Base-by-base conservation (phyloP, 495 filamentous ascomycete genomes). In the Penicillium roqueforti region DNA sequence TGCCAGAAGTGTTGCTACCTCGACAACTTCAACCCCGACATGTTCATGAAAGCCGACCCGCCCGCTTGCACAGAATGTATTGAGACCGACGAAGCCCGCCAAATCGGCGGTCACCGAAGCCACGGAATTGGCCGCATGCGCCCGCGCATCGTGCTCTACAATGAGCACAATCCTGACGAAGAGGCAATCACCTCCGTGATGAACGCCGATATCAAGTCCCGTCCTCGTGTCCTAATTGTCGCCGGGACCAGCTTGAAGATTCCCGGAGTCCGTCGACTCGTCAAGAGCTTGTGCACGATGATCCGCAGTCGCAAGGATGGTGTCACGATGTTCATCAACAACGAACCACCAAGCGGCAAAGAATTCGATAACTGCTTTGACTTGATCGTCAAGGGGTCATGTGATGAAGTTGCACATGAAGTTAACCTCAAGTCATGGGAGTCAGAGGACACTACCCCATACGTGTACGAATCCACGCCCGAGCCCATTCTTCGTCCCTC, bases 181-280 rank as follows among this genome's bases (percentile, higher is more conserved):
- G 92, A 96, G 55, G 92, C 93, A 18, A 98, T 98, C 65, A 92
- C 93, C 13, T 85, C 89, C 7, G 89, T 95, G 11, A 87, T 92
- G 55, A 83, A 80, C 42, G 83, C 89, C 3, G 93, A 98, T 67
- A 72, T 97, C 20, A 85, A 88, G 47, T 83, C 84, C 28, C 80
- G 91, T 32, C 93, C 93, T 0, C 95, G 97, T 61, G 91, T 91
- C 6, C 75, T 98, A 22, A 83, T 98, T 51, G 95, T 98, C 25
- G 95, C 95, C 14, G 93, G 93, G 28, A 98, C 93, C 6, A 97
- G 87, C 49, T 70, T 98, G 55, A 97, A 97, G 61, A 91, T 98
- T 45, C 92, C 92, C 4, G 93, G 93, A 8, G 88, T 96, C 25
- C 83, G 88, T 54, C 82, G 91, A 34, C 84, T 98, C 44, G 92